These are phyloP conservation scores for Xylaria polymorpha DNA, from an alignment of 2,329 filamentous ascomycete species.

Conservation along the genomic window DNA sequence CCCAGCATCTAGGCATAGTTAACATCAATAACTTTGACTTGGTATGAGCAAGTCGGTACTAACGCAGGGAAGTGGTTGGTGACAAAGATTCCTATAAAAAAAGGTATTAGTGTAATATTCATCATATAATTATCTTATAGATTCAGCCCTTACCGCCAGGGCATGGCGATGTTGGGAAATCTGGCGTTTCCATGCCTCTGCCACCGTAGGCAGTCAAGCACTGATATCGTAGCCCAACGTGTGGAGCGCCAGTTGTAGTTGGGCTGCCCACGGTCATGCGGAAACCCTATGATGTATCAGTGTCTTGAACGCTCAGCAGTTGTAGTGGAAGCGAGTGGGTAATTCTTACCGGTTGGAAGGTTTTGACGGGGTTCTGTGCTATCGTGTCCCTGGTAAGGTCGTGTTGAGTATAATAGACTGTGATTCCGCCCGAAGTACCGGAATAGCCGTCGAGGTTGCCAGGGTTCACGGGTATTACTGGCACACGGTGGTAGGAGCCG, in stretches of 20 bases:
- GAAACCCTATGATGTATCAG: conserved; percentile 51
- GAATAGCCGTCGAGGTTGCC: conserved; percentile 41
- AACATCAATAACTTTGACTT: conserved; percentile 7
- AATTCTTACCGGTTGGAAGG: conserved; percentile 53
- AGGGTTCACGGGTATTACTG: conserved; percentile 44
- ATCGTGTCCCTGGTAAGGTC: conserved; percentile 43
- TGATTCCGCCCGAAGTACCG: conserved; percentile 45
- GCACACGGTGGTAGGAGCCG: conserved; percentile 40
- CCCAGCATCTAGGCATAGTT: conserved; percentile 39
- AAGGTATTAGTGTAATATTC: background rate
- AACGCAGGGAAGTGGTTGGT: conserved; percentile 54
- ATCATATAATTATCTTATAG: background rate
- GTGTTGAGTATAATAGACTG: conserved; percentile 46
- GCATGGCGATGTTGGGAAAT: conserved; percentile 54
- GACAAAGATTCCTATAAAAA: conserved; percentile 51
- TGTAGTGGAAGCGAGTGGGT: background rate
- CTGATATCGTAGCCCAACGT: conserved; percentile 54
- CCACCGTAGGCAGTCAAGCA: conserved; percentile 53
- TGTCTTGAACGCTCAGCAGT: background rate
- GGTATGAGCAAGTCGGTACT: conserved; percentile 26
- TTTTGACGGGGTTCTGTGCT: conserved; percentile 52
- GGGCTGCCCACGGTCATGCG: conserved; percentile 57
- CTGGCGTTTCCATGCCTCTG: conserved; percentile 51
- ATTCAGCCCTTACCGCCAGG: conserved; percentile 41
- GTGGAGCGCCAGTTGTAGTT: conserved; percentile 39